A percentile compares a stretch with the other conserved stretches of the same genome.
These are phyloP conservation scores for Cyclotella choctawhatcheeana DNA, from an alignment of 108 stramenopile species.

Conservation along the genomic window DNA sequence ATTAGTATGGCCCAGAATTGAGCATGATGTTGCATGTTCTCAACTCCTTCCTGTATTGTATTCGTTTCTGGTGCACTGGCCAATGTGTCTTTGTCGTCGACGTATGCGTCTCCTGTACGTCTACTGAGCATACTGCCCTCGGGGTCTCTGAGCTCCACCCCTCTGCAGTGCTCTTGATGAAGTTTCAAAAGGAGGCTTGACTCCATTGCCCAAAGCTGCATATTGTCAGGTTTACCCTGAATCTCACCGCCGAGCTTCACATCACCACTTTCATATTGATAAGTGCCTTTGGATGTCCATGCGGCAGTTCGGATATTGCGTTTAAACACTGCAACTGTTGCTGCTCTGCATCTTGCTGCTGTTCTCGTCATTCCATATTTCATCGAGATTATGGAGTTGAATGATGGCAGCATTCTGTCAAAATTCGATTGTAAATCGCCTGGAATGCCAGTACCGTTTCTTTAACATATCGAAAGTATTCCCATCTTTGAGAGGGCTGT, in stretches of 20 bases:
- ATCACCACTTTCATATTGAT: background rate
- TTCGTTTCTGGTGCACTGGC: background rate
- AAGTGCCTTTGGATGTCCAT: background rate
- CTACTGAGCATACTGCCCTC: background rate
- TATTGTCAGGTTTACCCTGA: slow-evolving; percentile 2
- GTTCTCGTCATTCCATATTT: background rate
- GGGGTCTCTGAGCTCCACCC: background rate
- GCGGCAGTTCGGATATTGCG: background rate
- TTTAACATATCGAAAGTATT: background rate
- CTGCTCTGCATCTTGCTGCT: background rate
- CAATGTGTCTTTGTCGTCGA: background rate
- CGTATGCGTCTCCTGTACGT: background rate
- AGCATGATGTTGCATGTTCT: background rate
- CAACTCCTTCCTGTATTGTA: background rate
- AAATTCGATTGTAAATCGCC: slow-evolving; percentile 1
- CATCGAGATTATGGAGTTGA: background rate
- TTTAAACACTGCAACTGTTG: background rate
- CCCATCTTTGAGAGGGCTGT: background rate
- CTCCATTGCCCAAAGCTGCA: background rate
- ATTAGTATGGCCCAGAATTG: background rate
- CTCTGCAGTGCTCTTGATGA: background rate
- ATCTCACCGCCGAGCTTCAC: background rate
- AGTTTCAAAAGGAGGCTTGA: background rate
- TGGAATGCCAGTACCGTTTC: background rate
- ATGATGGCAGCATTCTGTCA: background rate